Base-by-base conservation (phyloP, 2,329 filamentous ascomycete genomes). In the Dactylonectria estremocensis region DNA sequence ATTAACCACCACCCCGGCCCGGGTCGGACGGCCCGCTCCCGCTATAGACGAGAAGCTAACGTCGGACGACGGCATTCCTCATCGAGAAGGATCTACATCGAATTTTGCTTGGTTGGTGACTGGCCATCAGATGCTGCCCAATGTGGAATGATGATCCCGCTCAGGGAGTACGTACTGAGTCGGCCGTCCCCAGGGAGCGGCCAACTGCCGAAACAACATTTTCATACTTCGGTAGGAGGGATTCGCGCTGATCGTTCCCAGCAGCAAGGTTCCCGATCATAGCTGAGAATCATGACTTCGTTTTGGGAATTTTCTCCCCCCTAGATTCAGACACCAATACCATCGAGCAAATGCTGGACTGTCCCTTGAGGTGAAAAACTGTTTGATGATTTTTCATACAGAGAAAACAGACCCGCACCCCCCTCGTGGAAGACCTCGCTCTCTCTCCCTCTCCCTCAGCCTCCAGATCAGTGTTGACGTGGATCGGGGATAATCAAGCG, bases 21-120 rank as follows among this genome's bases (percentile, higher is more conserved):
- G 18, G 52, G 8, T 49, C 40, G 14, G 37, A 40, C 50, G 49
- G 18, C 10, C 37, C 28, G 48, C 14, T 37, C 50, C 49, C 59
- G 59, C 20, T 14, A 14, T 5, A 37, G 37, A 11, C 49, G 14
- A 10, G 22, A 49, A 37, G 40, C 43, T 14, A 40, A 24, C 49
- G 55, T 65, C 16, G 18, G 43, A 65, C 54, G 62, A 58, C 9
- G 8, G 10, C 20, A 2, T 14, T 40, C 22, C 14, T 28, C 40
- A 11, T 8, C 46, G 33, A 54, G 48, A n/a, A 18, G 43, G 49
- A 65, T 62, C 60, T 43, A 11, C 62, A 49, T 20, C 1, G n/a
- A n/a, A 8, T 10, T 16, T 31, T 55, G 1, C 28, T 18, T n/a
- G 28, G 13, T 31, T 22, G 3, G 22, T 53, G 22, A 35, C 31